Conservation (phyloP, 2,329 filamentous ascomycete genomes). For the Colletotrichum higginsianum region DNA sequence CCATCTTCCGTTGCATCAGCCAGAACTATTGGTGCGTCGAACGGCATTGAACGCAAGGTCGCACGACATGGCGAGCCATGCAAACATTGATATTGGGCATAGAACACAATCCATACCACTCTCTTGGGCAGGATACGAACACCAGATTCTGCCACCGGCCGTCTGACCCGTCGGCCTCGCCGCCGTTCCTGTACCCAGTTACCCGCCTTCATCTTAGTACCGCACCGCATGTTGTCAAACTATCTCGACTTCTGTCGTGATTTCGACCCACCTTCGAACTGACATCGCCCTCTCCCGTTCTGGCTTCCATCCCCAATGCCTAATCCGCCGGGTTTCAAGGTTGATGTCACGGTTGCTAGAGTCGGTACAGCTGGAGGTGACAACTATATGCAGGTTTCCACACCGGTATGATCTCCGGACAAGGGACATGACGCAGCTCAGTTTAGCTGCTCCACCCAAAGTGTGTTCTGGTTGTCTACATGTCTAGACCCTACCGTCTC, state of each 20-base stretch:
- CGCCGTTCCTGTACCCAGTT: neutral
- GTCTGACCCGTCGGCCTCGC: neutral
- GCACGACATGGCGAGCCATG: conserved; percentile 23
- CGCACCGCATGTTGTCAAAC: conserved; percentile 29
- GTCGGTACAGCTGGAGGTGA: neutral
- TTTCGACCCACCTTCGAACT: conserved; percentile 34
- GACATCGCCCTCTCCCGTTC: neutral
- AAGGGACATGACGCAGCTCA: neutral
- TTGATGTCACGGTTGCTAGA: neutral
- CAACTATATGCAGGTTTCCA: neutral
- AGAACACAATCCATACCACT: neutral
- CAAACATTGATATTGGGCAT: conserved; percentile 10
- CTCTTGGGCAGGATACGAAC: conserved; percentile 12
- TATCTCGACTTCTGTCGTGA: conserved; percentile 26
- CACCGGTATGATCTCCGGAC: neutral
- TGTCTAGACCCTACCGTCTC: neutral
- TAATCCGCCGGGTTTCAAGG: neutral
- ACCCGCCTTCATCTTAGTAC: neutral
- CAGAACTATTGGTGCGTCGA: neutral
- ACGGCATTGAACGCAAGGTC: conserved; percentile 12
- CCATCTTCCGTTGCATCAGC: conserved; percentile 2
- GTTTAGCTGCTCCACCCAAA: neutral
- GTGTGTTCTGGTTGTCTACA: neutral
- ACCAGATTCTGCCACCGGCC: conserved; percentile 37
- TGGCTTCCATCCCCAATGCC: neutral